A percentile compares a stretch with the other conserved stretches of the same genome.
These are phyloP conservation scores for Termitomyces sp. DNA, from an alignment of 1,284 basidiomycete species.

Conservation along the genomic window DNA sequence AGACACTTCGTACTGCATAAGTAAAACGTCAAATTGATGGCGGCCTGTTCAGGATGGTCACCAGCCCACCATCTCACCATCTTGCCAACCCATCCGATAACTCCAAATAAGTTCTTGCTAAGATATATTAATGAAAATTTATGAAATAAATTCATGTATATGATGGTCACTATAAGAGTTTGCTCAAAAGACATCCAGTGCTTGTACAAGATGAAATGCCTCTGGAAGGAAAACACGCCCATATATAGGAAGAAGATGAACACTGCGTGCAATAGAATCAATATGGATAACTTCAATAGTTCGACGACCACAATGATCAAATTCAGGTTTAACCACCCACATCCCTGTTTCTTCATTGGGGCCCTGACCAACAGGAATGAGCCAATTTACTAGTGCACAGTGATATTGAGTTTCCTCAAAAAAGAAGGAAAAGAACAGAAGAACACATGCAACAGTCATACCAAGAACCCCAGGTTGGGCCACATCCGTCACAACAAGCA, in stretches of 20 bases:
- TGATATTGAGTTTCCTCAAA: conserved; percentile 1
- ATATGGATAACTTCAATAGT: conserved; percentile 17
- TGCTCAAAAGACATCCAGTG: conserved; percentile 24
- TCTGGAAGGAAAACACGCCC: conserved; percentile 22
- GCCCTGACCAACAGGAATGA: conserved; percentile 11
- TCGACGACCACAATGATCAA: conserved; percentile 5
- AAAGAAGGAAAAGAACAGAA: conserved; percentile 17
- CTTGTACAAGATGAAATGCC: conserved; percentile 19
- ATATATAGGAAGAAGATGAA: conserved; percentile 28
- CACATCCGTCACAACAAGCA: neutral
- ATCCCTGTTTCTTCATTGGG: conserved; percentile 21
- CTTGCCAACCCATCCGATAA: no score
- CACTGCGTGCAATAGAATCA: conserved; percentile 22
- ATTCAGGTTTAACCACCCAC: conserved; percentile 26
- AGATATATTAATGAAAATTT: no score
- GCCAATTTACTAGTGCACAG: conserved; percentile 21
- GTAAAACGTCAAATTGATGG: no score
- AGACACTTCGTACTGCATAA: no score
- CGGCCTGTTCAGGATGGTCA: no score
- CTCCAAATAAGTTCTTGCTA: no score
- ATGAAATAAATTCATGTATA: conserved; percentile 19
- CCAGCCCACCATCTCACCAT: no score
- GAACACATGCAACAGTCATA: conserved; percentile 12
- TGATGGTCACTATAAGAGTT: conserved; percentile 32
- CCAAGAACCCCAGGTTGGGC: conserved; percentile 1